Evolutionary conservation across 768 basidiomycete species (phyloP).

Genomic region (Scleroderma bovista): DNA sequence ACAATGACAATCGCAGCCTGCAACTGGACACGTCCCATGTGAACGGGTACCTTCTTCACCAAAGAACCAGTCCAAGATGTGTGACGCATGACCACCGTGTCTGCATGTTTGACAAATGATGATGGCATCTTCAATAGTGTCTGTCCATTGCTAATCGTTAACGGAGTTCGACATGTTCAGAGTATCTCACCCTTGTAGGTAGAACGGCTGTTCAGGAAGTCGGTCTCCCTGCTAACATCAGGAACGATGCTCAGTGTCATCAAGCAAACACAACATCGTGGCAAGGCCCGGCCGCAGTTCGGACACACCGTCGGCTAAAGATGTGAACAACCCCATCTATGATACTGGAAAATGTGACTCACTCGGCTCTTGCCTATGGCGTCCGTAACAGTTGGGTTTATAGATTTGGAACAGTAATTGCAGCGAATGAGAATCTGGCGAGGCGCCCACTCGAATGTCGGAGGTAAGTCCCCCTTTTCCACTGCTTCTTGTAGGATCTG

Average conservation of each 20-base stretch:
- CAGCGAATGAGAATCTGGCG: slow-evolving; percentile 71
- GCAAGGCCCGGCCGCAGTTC: slow-evolving; percentile 61
- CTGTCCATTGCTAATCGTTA: slow-evolving; percentile 33
- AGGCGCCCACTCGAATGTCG: slow-evolving; percentile 59
- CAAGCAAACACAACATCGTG: slow-evolving; percentile 76
- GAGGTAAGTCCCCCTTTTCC: slow-evolving; percentile 44
- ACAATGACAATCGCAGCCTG: slow-evolving; percentile 69
- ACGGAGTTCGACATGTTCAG: not conserved
- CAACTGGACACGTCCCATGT: slow-evolving; percentile 61
- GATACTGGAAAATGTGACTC: slow-evolving; percentile 14
- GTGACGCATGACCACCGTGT: slow-evolving; percentile 83
- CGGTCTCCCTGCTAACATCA: slow-evolving; percentile 56
- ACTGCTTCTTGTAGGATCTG: slow-evolving; percentile 56
- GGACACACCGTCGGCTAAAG: slow-evolving; percentile 61
- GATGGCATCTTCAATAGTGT: slow-evolving; percentile 77
- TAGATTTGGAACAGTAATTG: slow-evolving; percentile 72
- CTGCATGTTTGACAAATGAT: slow-evolving; percentile 84
- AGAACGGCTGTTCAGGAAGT: slow-evolving; percentile 43
- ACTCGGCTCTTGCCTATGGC: slow-evolving; percentile 36
- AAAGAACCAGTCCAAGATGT: slow-evolving; percentile 83
- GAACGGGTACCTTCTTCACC: slow-evolving; percentile 52
- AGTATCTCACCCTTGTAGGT: slow-evolving; percentile 45
- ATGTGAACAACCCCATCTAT: slow-evolving; percentile 1
- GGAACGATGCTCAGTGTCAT: slow-evolving; percentile 68
- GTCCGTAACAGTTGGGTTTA: slow-evolving; percentile 31